Base-by-base conservation (phyloP, 805 yeast genomes). In the Zygosaccharomyces bisporus region DNA sequence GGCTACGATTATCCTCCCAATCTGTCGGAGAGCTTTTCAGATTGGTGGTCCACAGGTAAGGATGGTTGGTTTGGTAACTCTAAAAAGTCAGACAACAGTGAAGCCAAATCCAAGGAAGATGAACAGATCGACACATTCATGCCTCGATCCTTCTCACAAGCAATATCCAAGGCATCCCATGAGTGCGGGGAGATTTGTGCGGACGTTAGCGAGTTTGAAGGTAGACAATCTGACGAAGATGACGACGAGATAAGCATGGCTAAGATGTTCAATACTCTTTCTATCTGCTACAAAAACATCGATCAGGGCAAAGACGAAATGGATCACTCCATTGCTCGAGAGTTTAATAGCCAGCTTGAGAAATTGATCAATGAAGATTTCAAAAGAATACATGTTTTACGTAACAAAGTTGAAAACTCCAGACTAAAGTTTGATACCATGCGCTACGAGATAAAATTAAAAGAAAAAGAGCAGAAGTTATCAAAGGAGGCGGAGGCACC, bases 1-100 rank as follows among this genome's bases (percentile, higher is more conserved):
- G 77, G 85, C 39, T 86, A 86, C 61, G 95, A 86, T 61, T 85
- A 83, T 56, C 95, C 95, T 19, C 91, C 93, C 43, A 83, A 83
- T 61, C 64, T 85, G 50, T 74, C 75, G 49, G 91, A 86, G 54
- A 78, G 85, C 35, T 70, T 79, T 18, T 69, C 70, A 38, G 82
- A 83, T 53, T 79, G 83, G 57, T 78, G 67, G 69, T 49, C 54
- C 8, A 29, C 52, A 31, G 53, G 52, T 42, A 53, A 53, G 36
- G 57, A 52, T 23, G 56, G 59, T n/a, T 36, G 56, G 42, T 54
- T 56, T 47, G 42, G 46, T 7, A 45, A 52, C 18, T 38, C 49
- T 12, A 37, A 33, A 20, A 46, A 50, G 25, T 50, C 44, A 13
- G 25, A 39, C 9, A 46, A 47, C 10, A 34, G 41, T 12, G 45